phyloP scores from a whole-genome alignment of 1,139 yeast species.

The Arxiozyma telluris region DNA sequence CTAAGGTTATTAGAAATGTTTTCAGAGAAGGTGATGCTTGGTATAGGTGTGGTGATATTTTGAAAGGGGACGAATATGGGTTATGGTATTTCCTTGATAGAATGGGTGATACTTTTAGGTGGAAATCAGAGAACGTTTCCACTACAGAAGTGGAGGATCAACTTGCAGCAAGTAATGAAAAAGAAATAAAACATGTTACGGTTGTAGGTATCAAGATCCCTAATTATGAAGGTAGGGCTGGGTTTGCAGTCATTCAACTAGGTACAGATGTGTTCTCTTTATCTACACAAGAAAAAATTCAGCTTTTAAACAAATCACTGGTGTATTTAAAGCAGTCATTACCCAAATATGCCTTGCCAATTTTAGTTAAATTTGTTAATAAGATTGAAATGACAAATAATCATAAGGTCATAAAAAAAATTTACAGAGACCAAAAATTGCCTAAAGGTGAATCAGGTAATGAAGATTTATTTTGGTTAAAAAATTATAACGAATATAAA shows the following conservation, averaged over 20 bases:
- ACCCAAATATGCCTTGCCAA: constrained; percentile 86
- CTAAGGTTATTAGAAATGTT: constrained; percentile 65
- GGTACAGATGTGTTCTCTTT: constrained; percentile 30
- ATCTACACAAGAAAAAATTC: constrained; percentile 31
- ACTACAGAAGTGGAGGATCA: constrained; percentile 91
- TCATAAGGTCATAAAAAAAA: constrained; percentile 77
- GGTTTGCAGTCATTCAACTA: constrained; percentile 71
- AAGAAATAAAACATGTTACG: constrained; percentile 52
- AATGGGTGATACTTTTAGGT: constrained; percentile 90
- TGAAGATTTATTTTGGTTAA: constrained; percentile 65
- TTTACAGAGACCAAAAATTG: constrained; percentile 64
- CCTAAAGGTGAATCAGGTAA: constrained; percentile 60
- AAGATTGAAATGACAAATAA: constrained; percentile 66
- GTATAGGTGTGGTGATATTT: constrained; percentile 81
- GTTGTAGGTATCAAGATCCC: constrained; percentile 88
- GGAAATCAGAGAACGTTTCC: constrained; percentile 95
- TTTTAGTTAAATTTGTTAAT: constrained; percentile 61
- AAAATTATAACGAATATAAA: constrained; percentile 43
- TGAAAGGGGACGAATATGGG: constrained; percentile 60
- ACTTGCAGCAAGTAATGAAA: constrained; percentile 33
- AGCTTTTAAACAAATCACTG: constrained; percentile 33
- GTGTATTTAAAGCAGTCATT: constrained; percentile 40
- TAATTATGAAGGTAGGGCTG: constrained; percentile 90
- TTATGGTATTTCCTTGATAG: constrained; percentile 82
- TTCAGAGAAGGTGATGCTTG: constrained; percentile 85